A percentile compares a stretch with the other conserved stretches of the same genome.
Evolutionary conservation across 1,284 basidiomycete species (phyloP).

Genomic region (Leccinum solheimii): DNA sequence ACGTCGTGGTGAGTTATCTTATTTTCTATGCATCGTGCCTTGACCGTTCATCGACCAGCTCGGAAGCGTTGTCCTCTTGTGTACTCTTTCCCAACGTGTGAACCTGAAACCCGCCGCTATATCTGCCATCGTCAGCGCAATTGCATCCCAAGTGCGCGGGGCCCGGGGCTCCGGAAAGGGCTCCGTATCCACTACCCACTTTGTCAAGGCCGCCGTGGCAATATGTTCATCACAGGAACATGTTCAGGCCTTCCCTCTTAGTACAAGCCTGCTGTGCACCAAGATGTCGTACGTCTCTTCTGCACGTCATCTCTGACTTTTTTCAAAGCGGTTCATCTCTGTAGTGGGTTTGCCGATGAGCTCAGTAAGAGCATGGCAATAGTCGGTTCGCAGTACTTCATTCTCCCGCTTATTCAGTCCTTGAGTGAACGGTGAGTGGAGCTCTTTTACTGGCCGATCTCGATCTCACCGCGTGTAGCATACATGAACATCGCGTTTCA

Average conservation of each 20-base stretch:
- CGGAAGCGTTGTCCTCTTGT: slow-evolving; percentile 71
- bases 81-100: slow-evolving; percentile 64
- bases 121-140: slow-evolving; percentile 54
- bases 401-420: slow-evolving; percentile 52
- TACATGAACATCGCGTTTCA: slow-evolving; percentile 42
- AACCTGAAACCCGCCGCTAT: slow-evolving; percentile 56
- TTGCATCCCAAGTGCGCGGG: slow-evolving; percentile 49
- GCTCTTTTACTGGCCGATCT: background rate
- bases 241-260: slow-evolving; percentile 18
- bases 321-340: background rate
- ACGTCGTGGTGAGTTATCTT: slow-evolving; percentile 50
- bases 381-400: slow-evolving; percentile 58
- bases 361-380: slow-evolving; percentile 45
- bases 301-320: background rate
- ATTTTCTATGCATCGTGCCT: background rate
- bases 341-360: slow-evolving; percentile 53
- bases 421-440: slow-evolving; percentile 45
- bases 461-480: slow-evolving; percentile 35
- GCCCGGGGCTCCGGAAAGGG: slow-evolving; percentile 23
- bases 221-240: slow-evolving; percentile 30
- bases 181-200: slow-evolving; percentile 18
- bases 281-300: slow-evolving; percentile 32
- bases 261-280: slow-evolving; percentile 16
- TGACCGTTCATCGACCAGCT: slow-evolving; percentile 45
- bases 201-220: slow-evolving; percentile 32